Evolutionary conservation across 2,329 filamentous ascomycete species (phyloP).

Genomic region (Biscogniauxia mediterranea): DNA sequence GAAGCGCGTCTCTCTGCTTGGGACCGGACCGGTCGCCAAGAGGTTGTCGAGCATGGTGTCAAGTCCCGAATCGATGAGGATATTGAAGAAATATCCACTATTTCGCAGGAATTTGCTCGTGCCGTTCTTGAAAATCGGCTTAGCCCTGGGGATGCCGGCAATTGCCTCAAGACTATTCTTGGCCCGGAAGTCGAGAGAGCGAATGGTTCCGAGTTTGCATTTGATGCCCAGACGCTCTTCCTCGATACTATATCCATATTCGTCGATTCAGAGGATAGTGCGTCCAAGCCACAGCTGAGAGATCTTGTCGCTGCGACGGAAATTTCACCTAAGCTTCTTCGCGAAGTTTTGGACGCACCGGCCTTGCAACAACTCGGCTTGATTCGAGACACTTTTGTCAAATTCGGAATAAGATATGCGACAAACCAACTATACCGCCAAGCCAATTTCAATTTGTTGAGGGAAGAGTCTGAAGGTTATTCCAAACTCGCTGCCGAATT

Average conservation of each 20-base stretch:
- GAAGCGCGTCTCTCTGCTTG: slow-evolving; percentile 67
- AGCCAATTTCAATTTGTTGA: slow-evolving; percentile 91
- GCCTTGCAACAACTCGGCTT: slow-evolving; percentile 75
- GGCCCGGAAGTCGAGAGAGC: slow-evolving; percentile 52
- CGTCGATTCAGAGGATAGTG: slow-evolving; percentile 63
- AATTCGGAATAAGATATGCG: slow-evolving; percentile 81
- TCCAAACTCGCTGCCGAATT: slow-evolving; percentile 95
- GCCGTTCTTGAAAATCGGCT: slow-evolving; percentile 70
- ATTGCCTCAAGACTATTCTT: slow-evolving; percentile 71
- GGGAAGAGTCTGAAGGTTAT: slow-evolving; percentile 95
- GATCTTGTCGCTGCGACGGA: slow-evolving; percentile 70
- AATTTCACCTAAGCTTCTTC: slow-evolving; percentile 70
- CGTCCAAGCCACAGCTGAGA: slow-evolving; percentile 53
- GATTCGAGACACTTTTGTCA: slow-evolving; percentile 80
- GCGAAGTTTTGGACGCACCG: slow-evolving; percentile 76
- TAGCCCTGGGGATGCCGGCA: slow-evolving; percentile 66
- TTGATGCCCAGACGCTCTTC: slow-evolving; percentile 70
- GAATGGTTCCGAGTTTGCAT: slow-evolving; percentile 42
- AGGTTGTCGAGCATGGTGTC: slow-evolving; percentile 63
- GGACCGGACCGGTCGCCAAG: slow-evolving; percentile 64
- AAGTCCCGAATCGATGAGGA: slow-evolving; percentile 68
- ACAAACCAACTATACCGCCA: slow-evolving; percentile 94
- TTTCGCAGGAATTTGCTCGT: slow-evolving; percentile 84
- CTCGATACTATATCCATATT: slow-evolving; percentile 81
- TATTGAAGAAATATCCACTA: slow-evolving; percentile 62